Conservation (phyloP, 768 basidiomycete species). For the Lentinula sp. region DNA sequence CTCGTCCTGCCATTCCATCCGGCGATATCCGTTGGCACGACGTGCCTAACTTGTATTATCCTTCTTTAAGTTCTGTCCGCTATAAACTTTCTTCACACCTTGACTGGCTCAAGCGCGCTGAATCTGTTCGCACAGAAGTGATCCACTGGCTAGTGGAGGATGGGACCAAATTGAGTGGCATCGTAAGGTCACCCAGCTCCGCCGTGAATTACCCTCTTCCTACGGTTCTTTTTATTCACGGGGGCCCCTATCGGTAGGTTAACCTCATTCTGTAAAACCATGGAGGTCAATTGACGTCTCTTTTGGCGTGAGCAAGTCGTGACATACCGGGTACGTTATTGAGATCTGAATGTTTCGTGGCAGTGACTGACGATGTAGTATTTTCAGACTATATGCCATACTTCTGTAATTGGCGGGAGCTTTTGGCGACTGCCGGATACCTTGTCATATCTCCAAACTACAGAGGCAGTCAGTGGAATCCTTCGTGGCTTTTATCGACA, state of each 20-base stretch:
- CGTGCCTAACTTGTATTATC: neutral
- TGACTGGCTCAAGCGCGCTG: slow-evolving; percentile 23
- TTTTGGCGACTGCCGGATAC: slow-evolving; percentile 26
- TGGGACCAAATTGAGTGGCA: slow-evolving; percentile 22
- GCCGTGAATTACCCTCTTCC: slow-evolving; percentile 14
- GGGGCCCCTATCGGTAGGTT: slow-evolving; percentile 25
- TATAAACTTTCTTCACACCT: slow-evolving; percentile 25
- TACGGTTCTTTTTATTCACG: slow-evolving; percentile 26
- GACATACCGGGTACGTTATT: slow-evolving; percentile 20
- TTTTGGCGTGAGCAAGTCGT: slow-evolving; percentile 12
- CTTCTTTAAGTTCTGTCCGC: slow-evolving; percentile 4
- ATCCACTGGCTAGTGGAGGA: slow-evolving; percentile 24
- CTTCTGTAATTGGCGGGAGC: slow-evolving; percentile 31
- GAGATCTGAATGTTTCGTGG: neutral
- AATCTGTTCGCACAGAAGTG: slow-evolving; percentile 18
- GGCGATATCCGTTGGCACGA: neutral
- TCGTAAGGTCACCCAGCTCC: slow-evolving; percentile 23
- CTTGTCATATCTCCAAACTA: slow-evolving; percentile 31
- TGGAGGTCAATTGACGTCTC: slow-evolving; percentile 3
- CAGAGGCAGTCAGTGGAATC: slow-evolving; percentile 22
- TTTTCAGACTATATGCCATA: slow-evolving; percentile 31
- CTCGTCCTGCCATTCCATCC: slow-evolving; percentile 6
- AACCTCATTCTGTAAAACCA: neutral
- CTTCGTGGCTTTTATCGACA: too few species aligned
- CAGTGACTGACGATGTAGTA: neutral